These are phyloP conservation scores for Pseudofabraea citricarpa DNA, from an alignment of 2,329 filamentous ascomycete genomes.

Conservation along the genomic window DNA sequence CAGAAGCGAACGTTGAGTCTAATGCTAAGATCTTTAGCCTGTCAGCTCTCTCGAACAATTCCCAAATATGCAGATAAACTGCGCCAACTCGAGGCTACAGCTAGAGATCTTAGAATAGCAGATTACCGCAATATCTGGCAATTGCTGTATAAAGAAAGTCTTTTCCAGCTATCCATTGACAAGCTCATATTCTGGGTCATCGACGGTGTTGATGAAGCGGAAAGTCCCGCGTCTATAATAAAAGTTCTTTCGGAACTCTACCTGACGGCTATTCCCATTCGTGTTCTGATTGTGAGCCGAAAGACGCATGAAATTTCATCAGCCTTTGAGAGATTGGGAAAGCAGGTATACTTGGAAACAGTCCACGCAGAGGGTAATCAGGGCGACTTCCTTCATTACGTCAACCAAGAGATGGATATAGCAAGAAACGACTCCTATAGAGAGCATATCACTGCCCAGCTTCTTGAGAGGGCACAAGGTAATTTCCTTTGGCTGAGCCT, in stretches of 20 bases:
- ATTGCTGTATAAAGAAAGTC: constrained; percentile 7
- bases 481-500: constrained; percentile 33
- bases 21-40: constrained; percentile 21
- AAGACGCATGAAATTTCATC: neutral
- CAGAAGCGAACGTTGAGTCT: constrained; percentile 13
- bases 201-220: constrained; percentile 16
- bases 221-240: constrained; percentile 4
- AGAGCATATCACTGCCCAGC: constrained; percentile 14
- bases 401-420: neutral
- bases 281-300: constrained; percentile 3
- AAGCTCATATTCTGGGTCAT: constrained; percentile 12
- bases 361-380: no score
- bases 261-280: neutral
- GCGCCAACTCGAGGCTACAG: neutral
- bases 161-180: constrained; percentile 9
- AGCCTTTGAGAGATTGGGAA: constrained; percentile 4
- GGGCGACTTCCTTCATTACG: neutral
- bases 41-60: constrained; percentile 20
- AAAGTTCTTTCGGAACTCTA: constrained; percentile 1
- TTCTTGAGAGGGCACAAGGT: constrained; percentile 23
- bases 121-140: constrained; percentile 11
- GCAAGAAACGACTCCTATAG: constrained; percentile 1
- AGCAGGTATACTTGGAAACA: no score
- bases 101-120: constrained; percentile 7
- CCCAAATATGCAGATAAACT: constrained; percentile 9